Conservation (phyloP, 2,329 filamentous ascomycete species). For the Fonsecaea pugnacius region DNA sequence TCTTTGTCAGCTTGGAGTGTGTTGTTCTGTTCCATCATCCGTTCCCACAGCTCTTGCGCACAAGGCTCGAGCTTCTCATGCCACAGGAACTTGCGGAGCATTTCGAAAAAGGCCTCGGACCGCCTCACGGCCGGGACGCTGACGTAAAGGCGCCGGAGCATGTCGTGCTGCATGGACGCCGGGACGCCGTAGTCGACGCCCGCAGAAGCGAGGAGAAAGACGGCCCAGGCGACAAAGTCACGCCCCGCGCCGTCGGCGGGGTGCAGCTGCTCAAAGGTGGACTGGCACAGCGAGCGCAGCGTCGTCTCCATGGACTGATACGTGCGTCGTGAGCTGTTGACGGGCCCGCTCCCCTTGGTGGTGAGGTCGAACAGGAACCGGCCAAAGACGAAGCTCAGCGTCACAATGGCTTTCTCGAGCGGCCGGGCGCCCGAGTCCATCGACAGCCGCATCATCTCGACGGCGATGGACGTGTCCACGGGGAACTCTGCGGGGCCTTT, state of each 20-base stretch:
- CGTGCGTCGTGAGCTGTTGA: constrained; percentile 1
- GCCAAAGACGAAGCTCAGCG: constrained; percentile 10
- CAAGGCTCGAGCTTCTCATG: constrained; percentile 11
- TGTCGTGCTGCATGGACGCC: background rate
- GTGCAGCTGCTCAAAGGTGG: background rate
- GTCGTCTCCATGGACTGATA: constrained; percentile 2
- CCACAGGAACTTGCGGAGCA: constrained; percentile 9
- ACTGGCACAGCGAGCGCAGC: background rate
- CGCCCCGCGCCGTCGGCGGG: background rate
- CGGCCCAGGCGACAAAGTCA: constrained; percentile 12
- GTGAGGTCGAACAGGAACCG: constrained; percentile 3
- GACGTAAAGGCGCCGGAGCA: background rate
- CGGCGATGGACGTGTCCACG: constrained; percentile 11
- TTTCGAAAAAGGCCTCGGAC: background rate
- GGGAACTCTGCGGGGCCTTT: constrained; percentile 9
- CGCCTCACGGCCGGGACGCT: background rate
- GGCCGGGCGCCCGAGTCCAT: constrained; percentile 3
- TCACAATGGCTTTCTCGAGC: constrained; percentile 9
- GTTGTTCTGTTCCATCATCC: background rate
- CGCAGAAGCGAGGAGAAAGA: constrained; percentile 9
- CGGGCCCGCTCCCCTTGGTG: background rate
- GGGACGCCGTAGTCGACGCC: constrained; percentile 8
- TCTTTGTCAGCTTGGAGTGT: background rate
- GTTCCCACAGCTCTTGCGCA: constrained; percentile 2
- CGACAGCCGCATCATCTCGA: constrained; percentile 20